Conservation (phyloP, 352 stramenopile species). For the Globisporangium cederbergense region DNA sequence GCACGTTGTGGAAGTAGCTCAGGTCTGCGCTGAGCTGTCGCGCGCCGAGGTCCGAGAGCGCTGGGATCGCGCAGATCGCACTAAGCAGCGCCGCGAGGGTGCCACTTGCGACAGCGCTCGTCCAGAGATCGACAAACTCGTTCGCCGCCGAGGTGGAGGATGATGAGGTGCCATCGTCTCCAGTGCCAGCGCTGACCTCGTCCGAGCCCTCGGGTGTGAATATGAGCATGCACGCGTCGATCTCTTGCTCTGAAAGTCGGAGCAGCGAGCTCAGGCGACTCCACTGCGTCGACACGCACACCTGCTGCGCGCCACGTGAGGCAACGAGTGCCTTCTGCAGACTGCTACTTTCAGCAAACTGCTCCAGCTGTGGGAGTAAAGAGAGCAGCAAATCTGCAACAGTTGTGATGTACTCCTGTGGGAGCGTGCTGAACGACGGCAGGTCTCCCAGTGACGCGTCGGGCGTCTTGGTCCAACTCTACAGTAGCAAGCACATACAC, state of each 20-base stretch:
- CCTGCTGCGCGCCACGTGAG: constrained; percentile 41
- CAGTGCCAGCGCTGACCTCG: neutral
- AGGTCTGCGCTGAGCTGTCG: constrained; percentile 67
- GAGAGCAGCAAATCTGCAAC: constrained; percentile 77
- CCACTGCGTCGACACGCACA: constrained; percentile 56
- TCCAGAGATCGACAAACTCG: constrained; percentile 81
- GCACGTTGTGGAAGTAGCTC: constrained; percentile 78
- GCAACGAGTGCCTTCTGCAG: constrained; percentile 52
- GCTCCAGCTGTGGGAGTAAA: constrained; percentile 74
- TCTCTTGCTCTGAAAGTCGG: constrained; percentile 35
- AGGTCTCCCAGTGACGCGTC: constrained; percentile 49
- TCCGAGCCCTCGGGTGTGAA: constrained; percentile 27
- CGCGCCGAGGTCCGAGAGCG: constrained; percentile 52
- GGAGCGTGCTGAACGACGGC: constrained; percentile 71
- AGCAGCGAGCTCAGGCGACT: constrained; percentile 38
- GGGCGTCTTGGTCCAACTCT: constrained; percentile 53
- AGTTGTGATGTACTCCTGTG: constrained; percentile 84
- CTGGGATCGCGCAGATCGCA: constrained; percentile 50
- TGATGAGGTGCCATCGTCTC: constrained; percentile 10
- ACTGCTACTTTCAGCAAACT: constrained; percentile 73
- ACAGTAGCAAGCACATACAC: neutral
- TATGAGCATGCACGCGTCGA: constrained; percentile 42
- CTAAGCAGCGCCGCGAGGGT: constrained; percentile 54
- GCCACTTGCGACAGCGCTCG: constrained; percentile 56
- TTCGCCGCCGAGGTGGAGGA: constrained; percentile 16